Percentiles rank a stretch among this genome's conserved stretches.
Evolutionary conservation across 2,329 filamentous ascomycete genomes (phyloP).

Genomic region (Penicillium glabrum): DNA sequence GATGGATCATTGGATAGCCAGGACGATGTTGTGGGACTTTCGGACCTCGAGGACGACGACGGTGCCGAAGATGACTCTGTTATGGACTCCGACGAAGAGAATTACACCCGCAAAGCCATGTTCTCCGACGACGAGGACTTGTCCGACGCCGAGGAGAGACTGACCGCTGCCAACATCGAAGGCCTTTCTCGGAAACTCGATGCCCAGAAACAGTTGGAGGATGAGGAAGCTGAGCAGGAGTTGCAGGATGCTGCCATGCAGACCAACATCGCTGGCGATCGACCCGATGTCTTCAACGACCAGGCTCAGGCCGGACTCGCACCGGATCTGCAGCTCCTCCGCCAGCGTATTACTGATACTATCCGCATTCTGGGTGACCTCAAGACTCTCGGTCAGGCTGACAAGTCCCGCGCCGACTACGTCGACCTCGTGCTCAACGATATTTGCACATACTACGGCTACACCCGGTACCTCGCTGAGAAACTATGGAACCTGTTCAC

Average conservation of each 20-base stretch:
- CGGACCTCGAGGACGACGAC: slow-evolving; percentile 58
- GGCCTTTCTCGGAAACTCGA: slow-evolving; percentile 86
- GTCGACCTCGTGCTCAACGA: slow-evolving; percentile 83
- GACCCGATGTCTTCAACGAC: slow-evolving; percentile 62
- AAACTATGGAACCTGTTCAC: slow-evolving; percentile 93
- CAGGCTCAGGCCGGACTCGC: slow-evolving; percentile 67
- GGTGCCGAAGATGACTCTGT: slow-evolving; percentile 59
- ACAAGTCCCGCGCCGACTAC: slow-evolving; percentile 83
- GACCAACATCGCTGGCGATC: slow-evolving; percentile 86
- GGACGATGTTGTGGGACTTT: slow-evolving; percentile 42
- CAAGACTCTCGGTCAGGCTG: slow-evolving; percentile 73
- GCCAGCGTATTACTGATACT: slow-evolving; percentile 87
- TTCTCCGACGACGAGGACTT: slow-evolving; percentile 96
- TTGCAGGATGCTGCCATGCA: slow-evolving; percentile 81
- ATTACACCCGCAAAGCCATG: slow-evolving; percentile 62
- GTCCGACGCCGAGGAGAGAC: slow-evolving; percentile 81
- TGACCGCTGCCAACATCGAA: slow-evolving; percentile 95
- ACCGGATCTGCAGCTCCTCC: slow-evolving; percentile 84
- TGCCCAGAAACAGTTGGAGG: slow-evolving; percentile 71
- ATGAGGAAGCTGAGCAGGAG: slow-evolving; percentile 80
- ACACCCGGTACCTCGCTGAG: slow-evolving; percentile 90
- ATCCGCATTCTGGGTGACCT: slow-evolving; percentile 91
- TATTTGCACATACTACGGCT: slow-evolving; percentile 95
- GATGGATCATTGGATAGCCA: slow-evolving; percentile 51
- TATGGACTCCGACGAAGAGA: slow-evolving; percentile 70